Conservation (phyloP, 805 yeast species). For the Saturnispora gosingensis region DNA sequence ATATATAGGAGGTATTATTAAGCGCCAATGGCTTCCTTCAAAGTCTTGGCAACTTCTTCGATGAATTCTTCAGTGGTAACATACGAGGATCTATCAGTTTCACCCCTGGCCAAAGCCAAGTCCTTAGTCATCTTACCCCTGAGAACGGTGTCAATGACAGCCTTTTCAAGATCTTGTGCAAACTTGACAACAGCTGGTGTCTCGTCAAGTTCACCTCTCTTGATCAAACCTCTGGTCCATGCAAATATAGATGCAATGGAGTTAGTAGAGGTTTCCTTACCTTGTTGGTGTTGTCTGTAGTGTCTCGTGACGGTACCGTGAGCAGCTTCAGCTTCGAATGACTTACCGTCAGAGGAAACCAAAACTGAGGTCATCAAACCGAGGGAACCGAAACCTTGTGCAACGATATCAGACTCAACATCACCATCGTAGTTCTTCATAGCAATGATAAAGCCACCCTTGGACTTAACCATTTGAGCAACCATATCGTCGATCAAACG, state of each 20-base stretch:
- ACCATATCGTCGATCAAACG: slow-evolving; percentile 97
- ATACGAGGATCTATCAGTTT: slow-evolving; percentile 69
- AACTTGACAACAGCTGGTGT: slow-evolving; percentile 81
- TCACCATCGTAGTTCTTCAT: slow-evolving; percentile 98
- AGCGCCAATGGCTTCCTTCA: slow-evolving; percentile 26
- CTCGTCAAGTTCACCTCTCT: slow-evolving; percentile 81
- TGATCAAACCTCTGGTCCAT: slow-evolving; percentile 89
- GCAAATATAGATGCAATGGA: slow-evolving; percentile 96
- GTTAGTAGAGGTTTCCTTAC: slow-evolving; percentile 94
- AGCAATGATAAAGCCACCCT: slow-evolving; percentile 92
- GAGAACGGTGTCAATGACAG: slow-evolving; percentile 76
- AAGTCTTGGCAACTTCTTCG: slow-evolving; percentile 66
- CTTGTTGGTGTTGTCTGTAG: slow-evolving; percentile 91
- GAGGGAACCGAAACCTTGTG: slow-evolving; percentile 95
- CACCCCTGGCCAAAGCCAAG: slow-evolving; percentile 82
- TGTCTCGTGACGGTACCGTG: slow-evolving; percentile 98
- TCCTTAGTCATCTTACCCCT: slow-evolving; percentile 96
- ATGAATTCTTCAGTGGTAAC: slow-evolving; percentile 91
- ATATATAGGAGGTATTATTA: slow-evolving; percentile 2
- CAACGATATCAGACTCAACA: slow-evolving; percentile 92
- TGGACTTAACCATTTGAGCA: slow-evolving; percentile 94
- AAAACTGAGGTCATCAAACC: slow-evolving; percentile 98
- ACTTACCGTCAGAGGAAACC: slow-evolving; percentile 92
- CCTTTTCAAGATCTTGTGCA: slow-evolving; percentile 70
- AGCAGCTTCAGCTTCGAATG: slow-evolving; percentile 97